These are phyloP conservation scores for Boletus mariae DNA, from an alignment of 1,284 basidiomycete species.

Conservation along the genomic window DNA sequence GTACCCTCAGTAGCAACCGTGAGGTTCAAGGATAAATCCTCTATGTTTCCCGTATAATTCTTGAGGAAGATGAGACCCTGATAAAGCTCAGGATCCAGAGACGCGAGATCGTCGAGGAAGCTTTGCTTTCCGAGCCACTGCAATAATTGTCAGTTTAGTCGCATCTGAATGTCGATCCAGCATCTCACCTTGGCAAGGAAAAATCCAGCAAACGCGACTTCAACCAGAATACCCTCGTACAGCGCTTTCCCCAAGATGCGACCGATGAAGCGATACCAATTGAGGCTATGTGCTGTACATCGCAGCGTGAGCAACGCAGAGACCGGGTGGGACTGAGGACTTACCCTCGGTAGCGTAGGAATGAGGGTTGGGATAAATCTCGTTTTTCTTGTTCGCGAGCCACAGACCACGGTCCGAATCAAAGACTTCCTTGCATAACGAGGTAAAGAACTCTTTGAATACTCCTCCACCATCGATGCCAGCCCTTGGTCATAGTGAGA, in stretches of 20 bases:
- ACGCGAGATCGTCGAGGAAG: slow-evolving; percentile 86
- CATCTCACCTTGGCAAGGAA: slow-evolving; percentile 80
- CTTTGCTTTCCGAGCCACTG: slow-evolving; percentile 89
- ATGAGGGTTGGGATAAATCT: slow-evolving; percentile 94
- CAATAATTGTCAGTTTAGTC: slow-evolving; percentile 3
- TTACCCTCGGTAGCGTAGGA: slow-evolving; percentile 80
- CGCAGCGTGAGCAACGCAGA: slow-evolving; percentile 1
- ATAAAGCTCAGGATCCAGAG: slow-evolving; percentile 91
- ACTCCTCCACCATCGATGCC: slow-evolving; percentile 96
- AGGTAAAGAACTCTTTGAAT: slow-evolving; percentile 97
- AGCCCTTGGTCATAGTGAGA: slow-evolving; percentile 45
- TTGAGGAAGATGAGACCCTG: slow-evolving; percentile 91
- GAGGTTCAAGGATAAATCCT: slow-evolving; percentile 93
- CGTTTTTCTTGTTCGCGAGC: slow-evolving; percentile 86
- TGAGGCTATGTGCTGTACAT: slow-evolving; percentile 68
- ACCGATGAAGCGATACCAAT: slow-evolving; percentile 95
- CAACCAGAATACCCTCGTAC: slow-evolving; percentile 96
- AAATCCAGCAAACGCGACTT: slow-evolving; percentile 93
- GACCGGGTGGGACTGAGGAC: slow-evolving; percentile 26
- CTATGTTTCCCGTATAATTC: slow-evolving; percentile 84
- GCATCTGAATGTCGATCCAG: background rate
- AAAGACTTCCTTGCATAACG: slow-evolving; percentile 88
- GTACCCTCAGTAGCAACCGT: slow-evolving; percentile 83
- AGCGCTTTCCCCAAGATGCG: slow-evolving; percentile 92
- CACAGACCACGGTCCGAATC: slow-evolving; percentile 93